Evolutionary conservation across 352 stramenopile genomes (phyloP), one percentile per base, ranked within the genome.

Genomic region (Pythium oligandrum): DNA sequence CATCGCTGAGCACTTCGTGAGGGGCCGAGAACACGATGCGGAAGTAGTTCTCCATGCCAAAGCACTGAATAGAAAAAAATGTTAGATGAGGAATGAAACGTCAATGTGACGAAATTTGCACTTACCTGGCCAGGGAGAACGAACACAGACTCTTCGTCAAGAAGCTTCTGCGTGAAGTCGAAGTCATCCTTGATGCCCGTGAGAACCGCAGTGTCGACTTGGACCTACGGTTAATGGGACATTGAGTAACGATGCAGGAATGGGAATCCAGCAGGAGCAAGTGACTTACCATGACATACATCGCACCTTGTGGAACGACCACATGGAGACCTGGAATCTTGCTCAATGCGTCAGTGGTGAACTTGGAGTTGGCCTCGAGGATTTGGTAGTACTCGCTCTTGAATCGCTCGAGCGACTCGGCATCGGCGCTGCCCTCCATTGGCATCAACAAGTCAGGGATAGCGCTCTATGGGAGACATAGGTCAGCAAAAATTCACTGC

Each of bases 131-230:
- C 95, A 8, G 96, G 96, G 36, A 99, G 68, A 8, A 98, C 86
- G 51, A 98, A 94, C 6, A 99, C 85, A 38, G 93, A 97, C 65
- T 99, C 93, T 80, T 99, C 93, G 40, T 96, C 71, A 2, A 98
- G 68, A 7, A 99, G 75, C 61, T 93, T 87, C 59, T 91, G 81
- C n/a, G 90, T 95, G 50, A 98, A 97, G 53, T 95, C 90, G 5
- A 97, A 71, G 65, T 98, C 95, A 68, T 98, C 78, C 42, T 86
- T 62, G 61, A 98, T 90, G 44, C 80, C 86, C 12, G 78, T 81
- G 37, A 97, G 71, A 12, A 81, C 44, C 30, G 59, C 58, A 0
- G 74, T 78, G 57, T 93, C 73, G 48, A 31, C 55, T 47, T 64
- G n/a, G 43, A 68, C 56, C 56, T 59, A 17, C 9, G 9, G 49